Conservation (phyloP, 2,329 filamentous ascomycete genomes). For the Trichoderma cornu-damae region DNA sequence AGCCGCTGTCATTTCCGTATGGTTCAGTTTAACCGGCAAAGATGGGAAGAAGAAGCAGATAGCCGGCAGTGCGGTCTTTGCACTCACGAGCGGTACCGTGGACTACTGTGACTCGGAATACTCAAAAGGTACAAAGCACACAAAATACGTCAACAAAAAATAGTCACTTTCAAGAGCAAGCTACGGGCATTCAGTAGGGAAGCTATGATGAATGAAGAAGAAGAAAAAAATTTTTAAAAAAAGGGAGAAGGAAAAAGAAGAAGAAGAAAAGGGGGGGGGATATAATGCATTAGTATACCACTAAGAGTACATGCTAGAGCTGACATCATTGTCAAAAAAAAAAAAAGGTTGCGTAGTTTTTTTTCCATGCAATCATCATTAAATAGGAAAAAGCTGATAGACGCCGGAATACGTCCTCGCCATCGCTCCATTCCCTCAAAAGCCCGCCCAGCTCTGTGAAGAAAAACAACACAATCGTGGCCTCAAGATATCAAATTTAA, state of each 20-base stretch:
- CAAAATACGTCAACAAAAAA: too few relatives aligned
- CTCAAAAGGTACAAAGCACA: too few relatives aligned
- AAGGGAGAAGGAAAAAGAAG: not conserved
- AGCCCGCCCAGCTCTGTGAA: constrained; percentile 10
- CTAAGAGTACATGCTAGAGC: constrained; percentile 16
- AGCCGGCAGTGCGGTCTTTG: too few relatives aligned
- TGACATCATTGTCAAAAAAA: constrained; percentile 16
- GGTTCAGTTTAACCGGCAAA: too few relatives aligned
- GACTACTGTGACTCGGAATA: too few relatives aligned
- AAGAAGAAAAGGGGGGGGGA: not conserved
- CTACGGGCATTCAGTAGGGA: too few relatives aligned
- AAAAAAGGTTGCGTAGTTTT: constrained; percentile 14
- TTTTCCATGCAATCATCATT: constrained; percentile 14
- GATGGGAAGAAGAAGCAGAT: too few relatives aligned
- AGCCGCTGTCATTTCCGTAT: not conserved
- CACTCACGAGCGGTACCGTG: too few relatives aligned
- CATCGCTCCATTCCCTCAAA: constrained; percentile 4
- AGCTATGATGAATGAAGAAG: too few relatives aligned
- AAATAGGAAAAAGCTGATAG: constrained; percentile 6
- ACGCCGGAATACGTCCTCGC: not conserved
- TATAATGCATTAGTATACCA: constrained; percentile 17
- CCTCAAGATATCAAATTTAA: constrained; percentile 16
- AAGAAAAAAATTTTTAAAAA: not conserved
- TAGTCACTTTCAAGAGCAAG: too few relatives aligned
- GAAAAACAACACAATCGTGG: constrained; percentile 9